phyloP scores from a whole-genome alignment of 73 alveolate species.

The Paramecium sonneborni region DNA sequence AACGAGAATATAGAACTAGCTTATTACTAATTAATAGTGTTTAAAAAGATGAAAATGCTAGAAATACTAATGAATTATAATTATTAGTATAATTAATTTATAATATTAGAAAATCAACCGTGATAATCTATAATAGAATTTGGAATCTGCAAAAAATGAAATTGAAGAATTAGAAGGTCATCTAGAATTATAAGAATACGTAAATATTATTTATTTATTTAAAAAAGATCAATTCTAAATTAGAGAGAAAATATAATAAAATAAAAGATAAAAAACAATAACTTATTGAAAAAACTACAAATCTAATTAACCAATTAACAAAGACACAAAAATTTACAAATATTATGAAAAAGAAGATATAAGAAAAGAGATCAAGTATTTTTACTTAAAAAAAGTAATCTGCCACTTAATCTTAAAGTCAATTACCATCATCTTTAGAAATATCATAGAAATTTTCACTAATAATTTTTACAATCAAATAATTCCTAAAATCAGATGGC shows the following conservation, averaged over 20 bases:
- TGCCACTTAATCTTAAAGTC: neutral
- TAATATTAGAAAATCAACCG: neutral
- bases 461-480: neutral
- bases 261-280: neutral
- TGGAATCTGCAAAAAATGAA: neutral
- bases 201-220: neutral
- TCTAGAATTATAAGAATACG: neutral
- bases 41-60: neutral
- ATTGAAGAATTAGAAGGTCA: neutral
- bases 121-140: neutral
- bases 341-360: conserved; percentile 37
- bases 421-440: neutral
- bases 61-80: neutral
- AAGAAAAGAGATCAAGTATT: neutral
- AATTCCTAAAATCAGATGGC: neutral
- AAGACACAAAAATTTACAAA: neutral
- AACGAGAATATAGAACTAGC: conserved; percentile 15
- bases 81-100: neutral
- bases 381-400: neutral
- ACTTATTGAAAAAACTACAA: conserved; percentile 1
- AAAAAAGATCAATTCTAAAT: neutral
- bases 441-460: neutral
- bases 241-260: conserved; percentile 15
- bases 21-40: neutral
- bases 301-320: neutral